These are phyloP conservation scores for Gautieria morchelliformis DNA, from an alignment of 768 basidiomycete genomes.

Conservation along the genomic window DNA sequence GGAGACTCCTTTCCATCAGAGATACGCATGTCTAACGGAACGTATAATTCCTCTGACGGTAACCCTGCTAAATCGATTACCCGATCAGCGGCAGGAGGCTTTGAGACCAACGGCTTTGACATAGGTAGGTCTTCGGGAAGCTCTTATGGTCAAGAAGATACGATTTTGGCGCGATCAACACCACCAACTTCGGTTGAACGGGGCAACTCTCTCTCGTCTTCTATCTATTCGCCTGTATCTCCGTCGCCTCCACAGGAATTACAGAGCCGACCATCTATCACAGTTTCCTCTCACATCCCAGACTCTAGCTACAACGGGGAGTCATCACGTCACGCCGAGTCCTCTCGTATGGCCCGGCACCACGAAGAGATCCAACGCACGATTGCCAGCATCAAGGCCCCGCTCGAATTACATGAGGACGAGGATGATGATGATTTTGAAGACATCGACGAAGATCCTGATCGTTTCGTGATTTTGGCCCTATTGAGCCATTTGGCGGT, in stretches of 20 bases:
- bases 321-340: neutral
- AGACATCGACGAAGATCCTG: conserved; percentile 56
- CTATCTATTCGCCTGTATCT: neutral
- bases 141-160: neutral
- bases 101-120: neutral
- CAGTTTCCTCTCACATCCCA: neutral
- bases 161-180: neutral
- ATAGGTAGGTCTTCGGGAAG: neutral
- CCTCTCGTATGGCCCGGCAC: conserved; percentile 5
- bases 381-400: conserved; percentile 24
- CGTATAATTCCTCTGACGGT: neutral
- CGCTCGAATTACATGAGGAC: conserved; percentile 38
- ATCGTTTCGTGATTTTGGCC: conserved; percentile 80
- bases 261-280: neutral
- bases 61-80: neutral
- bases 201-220: conserved; percentile 2
- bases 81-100: neutral
- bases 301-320: neutral
- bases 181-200: conserved; percentile 1
- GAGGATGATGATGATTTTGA: conserved; percentile 41
- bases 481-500: conserved; percentile 84
- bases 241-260: neutral
- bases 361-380: conserved; percentile 18
- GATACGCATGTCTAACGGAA: neutral
- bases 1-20: neutral